phyloP scores from a whole-genome alignment of 306 rosid species.

The Prunus kanzakura region DNA sequence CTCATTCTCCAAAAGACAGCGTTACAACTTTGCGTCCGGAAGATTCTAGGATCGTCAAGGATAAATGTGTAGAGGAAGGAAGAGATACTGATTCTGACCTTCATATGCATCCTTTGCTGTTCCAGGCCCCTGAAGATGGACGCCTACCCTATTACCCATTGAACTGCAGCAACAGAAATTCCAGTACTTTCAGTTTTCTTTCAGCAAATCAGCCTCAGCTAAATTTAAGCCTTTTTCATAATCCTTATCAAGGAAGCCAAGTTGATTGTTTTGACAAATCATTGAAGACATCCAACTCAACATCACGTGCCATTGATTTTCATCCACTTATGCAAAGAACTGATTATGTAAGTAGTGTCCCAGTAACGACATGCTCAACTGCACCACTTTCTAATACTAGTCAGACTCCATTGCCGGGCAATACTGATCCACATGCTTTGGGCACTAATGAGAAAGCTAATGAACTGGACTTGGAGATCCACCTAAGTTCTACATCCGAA shows the following conservation, averaged over 20 bases:
- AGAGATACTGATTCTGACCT: constrained; percentile 51
- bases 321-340: constrained; percentile 93
- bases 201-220: constrained; percentile 73
- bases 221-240: constrained; percentile 64
- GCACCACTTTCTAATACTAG: constrained; percentile 20
- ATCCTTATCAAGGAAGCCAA: constrained; percentile 57
- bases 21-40: constrained; percentile 30
- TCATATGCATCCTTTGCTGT: constrained; percentile 92
- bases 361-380: constrained; percentile 15
- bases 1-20: constrained; percentile 23
- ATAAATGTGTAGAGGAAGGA: constrained; percentile 46
- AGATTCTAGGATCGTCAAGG: constrained; percentile 40
- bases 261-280: constrained; percentile 40
- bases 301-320: constrained; percentile 72
- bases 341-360: constrained; percentile 22
- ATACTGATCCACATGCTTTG: constrained; percentile 25
- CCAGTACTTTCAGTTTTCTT: constrained; percentile 62
- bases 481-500: constrained; percentile 57
- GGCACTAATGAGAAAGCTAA: constrained; percentile 42
- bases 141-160: constrained; percentile 50
- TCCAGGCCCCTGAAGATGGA: constrained; percentile 73
- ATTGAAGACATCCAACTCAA: constrained; percentile 42
- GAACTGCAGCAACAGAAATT: constrained; percentile 47
- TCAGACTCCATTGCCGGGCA: constrained; percentile 33
- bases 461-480: constrained; percentile 86